Conservation (phyloP, 1,284 basidiomycete genomes). For the Cryptococcus sp. region DNA sequence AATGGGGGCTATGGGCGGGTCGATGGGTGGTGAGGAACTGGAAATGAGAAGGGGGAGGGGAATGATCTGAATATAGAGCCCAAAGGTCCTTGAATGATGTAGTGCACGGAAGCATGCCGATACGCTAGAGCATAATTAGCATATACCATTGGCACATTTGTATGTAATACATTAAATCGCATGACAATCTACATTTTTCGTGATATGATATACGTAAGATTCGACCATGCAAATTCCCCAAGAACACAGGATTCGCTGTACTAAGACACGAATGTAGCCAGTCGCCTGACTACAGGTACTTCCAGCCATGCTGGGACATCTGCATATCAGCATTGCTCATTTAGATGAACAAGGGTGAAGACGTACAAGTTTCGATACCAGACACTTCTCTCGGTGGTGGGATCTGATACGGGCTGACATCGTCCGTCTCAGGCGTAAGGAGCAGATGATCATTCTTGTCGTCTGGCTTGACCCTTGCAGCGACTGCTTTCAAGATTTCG, state of each 20-base stretch:
- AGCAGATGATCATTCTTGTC: slow-evolving; percentile 93
- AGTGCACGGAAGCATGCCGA: too few species aligned
- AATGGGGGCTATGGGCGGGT: slow-evolving; percentile 2
- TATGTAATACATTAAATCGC: too few species aligned
- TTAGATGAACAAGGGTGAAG: neutral
- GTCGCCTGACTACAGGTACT: slow-evolving; percentile 33
- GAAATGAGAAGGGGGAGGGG: slow-evolving; percentile 21
- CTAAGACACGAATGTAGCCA: slow-evolving; percentile 38
- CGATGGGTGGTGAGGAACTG: slow-evolving; percentile 17
- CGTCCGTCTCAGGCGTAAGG: slow-evolving; percentile 88
- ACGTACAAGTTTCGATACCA: slow-evolving; percentile 48
- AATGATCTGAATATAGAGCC: neutral
- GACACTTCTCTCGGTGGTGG: slow-evolving; percentile 45
- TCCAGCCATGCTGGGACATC: slow-evolving; percentile 40
- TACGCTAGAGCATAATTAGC: too few species aligned
- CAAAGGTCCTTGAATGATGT: too few species aligned
- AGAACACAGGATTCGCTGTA: too few species aligned
- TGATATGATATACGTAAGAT: too few species aligned
- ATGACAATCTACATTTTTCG: too few species aligned
- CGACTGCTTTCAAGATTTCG: slow-evolving; percentile 93
- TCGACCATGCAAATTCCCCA: too few species aligned
- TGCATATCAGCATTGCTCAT: slow-evolving; percentile 5
- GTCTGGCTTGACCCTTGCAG: slow-evolving; percentile 85
- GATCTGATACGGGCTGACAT: slow-evolving; percentile 67
- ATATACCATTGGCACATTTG: too few species aligned